Evolutionary conservation across 148 eudicot genomes (phyloP), one percentile per base, ranked within the genome.

Genomic region (Camellia sinensis): DNA sequence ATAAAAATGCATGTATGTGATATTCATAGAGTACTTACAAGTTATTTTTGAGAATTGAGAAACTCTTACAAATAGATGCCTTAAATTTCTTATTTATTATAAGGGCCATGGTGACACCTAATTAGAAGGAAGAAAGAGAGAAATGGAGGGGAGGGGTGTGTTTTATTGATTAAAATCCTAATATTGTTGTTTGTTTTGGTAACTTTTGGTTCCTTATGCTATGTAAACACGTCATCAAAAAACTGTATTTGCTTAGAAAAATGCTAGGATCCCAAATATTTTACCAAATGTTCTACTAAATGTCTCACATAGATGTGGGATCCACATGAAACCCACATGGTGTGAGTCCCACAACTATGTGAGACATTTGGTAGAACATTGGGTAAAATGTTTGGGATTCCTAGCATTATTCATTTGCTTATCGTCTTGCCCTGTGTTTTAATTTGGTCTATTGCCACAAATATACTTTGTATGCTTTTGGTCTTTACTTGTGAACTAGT

Each of bases 401-500:
- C 37, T 29, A 29, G 37, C 37, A 29, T 29, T 29, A 29, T 1
- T 29, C 37, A 29, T 21, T 65, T 59, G 0, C 17, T 43, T 71
- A 3, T 54, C 9, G 63, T 15, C 45, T 37, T 22, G 56, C 43
- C 41, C 21, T 56, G 76, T 37, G 40, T 6, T 22, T 37, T 54
- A 46, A 15, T 73, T 56, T 22, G 63, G 11, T 54, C 15, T 73
- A 56, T 13, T 29, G 46, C 12, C 5, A 43, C 60, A 59, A 21
- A 37, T n/a, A 18, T 53, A 40, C 5, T 66, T 67, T 3, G 7
- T 10, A 37, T 67, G 12, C 21, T 41, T 41, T 37, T 48, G 45
- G 12, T 22, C 54, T 60, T 75, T 75, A n/a, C 67, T 75, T n/a
- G 56, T 65, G 18, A 53, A 40, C 14, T 22, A 29, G 45, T 77